Percentiles rank a stretch among this genome's conserved stretches.
These are phyloP conservation scores for Vitrella brassicaformis DNA, from an alignment of 73 alveolate species.

Conservation along the genomic window DNA sequence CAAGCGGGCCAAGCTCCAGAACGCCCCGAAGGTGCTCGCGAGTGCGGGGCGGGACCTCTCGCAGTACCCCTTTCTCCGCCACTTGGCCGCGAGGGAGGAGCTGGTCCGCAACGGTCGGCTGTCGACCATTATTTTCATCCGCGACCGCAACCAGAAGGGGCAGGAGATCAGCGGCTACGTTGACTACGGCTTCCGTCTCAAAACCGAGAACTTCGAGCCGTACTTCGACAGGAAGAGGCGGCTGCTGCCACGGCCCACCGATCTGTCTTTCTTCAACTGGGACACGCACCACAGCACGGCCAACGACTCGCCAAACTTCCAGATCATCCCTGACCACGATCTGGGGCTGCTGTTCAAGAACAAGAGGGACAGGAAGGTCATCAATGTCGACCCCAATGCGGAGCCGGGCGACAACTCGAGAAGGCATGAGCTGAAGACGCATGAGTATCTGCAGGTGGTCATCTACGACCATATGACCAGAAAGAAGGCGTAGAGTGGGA, in stretches of 20 bases:
- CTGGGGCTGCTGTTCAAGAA: conserved; percentile 81
- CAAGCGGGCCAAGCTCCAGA: conserved; percentile 39
- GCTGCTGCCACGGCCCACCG: conserved; percentile 71
- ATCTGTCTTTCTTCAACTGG: conserved; percentile 86
- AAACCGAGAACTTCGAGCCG: conserved; percentile 82
- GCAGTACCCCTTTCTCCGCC: conserved; percentile 68
- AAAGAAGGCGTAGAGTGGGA: conserved; percentile 9
- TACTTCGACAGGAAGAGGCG: conserved; percentile 83
- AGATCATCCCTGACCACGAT: conserved; percentile 50
- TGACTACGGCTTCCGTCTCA: conserved; percentile 83
- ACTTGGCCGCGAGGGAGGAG: conserved; percentile 65
- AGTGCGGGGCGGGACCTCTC: conserved; percentile 60
- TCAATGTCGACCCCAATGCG: conserved; percentile 82
- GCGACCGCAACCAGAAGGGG: conserved; percentile 59
- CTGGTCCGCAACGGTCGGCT: conserved; percentile 84
- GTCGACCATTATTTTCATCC: conserved; percentile 85
- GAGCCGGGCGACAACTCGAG: conserved; percentile 86
- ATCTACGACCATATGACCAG: conserved; percentile 37
- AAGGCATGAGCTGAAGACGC: conserved; percentile 68
- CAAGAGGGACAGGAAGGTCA: conserved; percentile 83
- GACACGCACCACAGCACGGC: conserved; percentile 75
- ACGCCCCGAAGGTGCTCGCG: conserved; percentile 40
- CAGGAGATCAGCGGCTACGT: conserved; percentile 88
- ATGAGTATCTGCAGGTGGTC: conserved; percentile 42
- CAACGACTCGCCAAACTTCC: conserved; percentile 87